These are phyloP conservation scores for Pichia cabralensis DNA, from an alignment of 805 yeast genomes.

Conservation along the genomic window DNA sequence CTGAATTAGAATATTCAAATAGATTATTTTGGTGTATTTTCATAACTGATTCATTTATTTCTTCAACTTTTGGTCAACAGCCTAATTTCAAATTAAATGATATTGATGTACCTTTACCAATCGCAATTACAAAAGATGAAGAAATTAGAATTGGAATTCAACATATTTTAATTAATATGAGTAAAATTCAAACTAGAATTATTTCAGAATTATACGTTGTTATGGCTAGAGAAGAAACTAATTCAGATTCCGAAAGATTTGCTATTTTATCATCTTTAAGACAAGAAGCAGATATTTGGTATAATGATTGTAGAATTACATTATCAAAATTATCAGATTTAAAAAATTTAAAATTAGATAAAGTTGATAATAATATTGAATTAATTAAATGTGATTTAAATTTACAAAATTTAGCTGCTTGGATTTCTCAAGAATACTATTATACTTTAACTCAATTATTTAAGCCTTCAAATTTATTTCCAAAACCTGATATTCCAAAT, in stretches of 20 bases:
- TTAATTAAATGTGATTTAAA: constrained; percentile 5
- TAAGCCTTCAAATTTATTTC: constrained; percentile 40
- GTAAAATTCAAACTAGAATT: constrained; percentile 38
- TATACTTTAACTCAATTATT: constrained; percentile 37
- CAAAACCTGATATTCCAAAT: constrained; percentile 32
- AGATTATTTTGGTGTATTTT: constrained; percentile 27
- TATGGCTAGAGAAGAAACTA: constrained; percentile 17
- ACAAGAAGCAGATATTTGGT: constrained; percentile 30
- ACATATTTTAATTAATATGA: constrained; percentile 30
- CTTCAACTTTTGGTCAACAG: constrained; percentile 20
- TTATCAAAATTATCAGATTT: constrained; percentile 12
- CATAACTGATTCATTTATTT: constrained; percentile 21
- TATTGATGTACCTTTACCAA: constrained; percentile 22
- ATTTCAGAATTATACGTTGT: constrained; percentile 13
- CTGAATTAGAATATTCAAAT: constrained; percentile 33
- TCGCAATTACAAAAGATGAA: constrained; percentile 31
- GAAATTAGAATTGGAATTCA: constrained; percentile 29
- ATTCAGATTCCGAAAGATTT: constrained; percentile 27
- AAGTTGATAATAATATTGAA: no score
- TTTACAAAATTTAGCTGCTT: constrained; percentile 25
- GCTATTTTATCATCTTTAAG: constrained; percentile 26
- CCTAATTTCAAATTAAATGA: constrained; percentile 21
- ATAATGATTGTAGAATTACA: constrained; percentile 15
- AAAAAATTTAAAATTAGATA: background rate
- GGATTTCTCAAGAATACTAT: constrained; percentile 35